phyloP scores from a whole-genome alignment of 2,329 filamentous ascomycete genomes.

The Cadophora sp. region DNA sequence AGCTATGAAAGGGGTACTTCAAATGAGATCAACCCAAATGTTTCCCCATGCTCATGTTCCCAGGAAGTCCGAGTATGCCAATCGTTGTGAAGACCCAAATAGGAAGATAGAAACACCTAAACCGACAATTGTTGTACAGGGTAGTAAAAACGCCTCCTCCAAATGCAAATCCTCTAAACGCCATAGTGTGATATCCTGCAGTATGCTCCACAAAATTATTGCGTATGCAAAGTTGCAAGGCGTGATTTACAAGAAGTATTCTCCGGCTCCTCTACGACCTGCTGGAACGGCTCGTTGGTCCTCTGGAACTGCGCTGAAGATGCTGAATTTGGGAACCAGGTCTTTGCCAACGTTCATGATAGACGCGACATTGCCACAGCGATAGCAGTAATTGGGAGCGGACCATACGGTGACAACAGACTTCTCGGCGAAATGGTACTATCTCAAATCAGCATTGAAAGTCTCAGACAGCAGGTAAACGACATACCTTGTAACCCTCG shows the following conservation, averaged over 20 bases:
- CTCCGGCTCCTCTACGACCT: conserved; percentile 69
- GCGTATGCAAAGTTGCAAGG: conserved; percentile 15
- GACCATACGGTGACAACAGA: conserved; percentile 84
- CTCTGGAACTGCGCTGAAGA: conserved; percentile 89
- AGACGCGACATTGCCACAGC: conserved; percentile 63
- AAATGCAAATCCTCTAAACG: conserved; percentile 23
- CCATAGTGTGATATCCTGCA: conserved; percentile 27
- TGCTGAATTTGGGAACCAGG: conserved; percentile 88
- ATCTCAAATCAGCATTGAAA: conserved; percentile 40
- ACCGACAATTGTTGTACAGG: conserved; percentile 24
- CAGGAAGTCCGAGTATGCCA: background rate
- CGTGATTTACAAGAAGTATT: conserved; percentile 65
- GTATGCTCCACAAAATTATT: background rate
- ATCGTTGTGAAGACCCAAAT: background rate
- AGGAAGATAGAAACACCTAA: conserved; percentile 10
- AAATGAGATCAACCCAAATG: conserved; percentile 3
- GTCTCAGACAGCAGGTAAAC: background rate
- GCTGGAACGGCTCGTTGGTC: conserved; percentile 81
- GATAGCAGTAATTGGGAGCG: conserved; percentile 55
- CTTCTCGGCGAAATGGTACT: conserved; percentile 94
- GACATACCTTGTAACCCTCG: conserved; percentile 72
- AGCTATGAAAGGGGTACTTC: background rate
- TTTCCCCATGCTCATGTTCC: conserved; percentile 5
- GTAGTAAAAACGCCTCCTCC: conserved; percentile 19
- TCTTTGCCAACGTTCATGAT: conserved; percentile 92